phyloP scores from a whole-genome alignment of 2,329 filamentous ascomycete species.

The Aureobasidium pullulans region DNA sequence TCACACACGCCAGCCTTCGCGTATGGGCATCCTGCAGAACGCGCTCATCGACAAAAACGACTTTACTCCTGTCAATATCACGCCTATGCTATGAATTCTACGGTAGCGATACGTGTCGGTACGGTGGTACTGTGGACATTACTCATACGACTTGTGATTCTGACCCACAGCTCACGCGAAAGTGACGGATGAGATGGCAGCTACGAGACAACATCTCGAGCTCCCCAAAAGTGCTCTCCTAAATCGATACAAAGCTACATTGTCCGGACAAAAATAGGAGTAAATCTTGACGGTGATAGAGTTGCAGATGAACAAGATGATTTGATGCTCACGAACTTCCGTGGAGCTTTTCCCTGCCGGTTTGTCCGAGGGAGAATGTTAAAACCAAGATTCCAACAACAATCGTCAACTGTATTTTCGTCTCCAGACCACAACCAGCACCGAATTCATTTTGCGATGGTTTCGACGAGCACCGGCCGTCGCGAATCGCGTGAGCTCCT shows the following conservation, averaged over 20 bases:
- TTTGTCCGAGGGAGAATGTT: background rate
- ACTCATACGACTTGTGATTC: background rate
- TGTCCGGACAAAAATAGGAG: background rate
- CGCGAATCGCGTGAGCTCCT: background rate
- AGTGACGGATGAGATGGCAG: background rate
- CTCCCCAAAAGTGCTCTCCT: too few species aligned
- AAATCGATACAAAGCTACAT: background rate
- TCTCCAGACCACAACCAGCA: background rate
- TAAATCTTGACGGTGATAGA: background rate
- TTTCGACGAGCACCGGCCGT: background rate
- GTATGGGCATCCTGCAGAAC: background rate
- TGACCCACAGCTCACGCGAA: background rate
- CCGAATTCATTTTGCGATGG: background rate
- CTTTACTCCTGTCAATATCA: background rate
- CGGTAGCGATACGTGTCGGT: background rate
- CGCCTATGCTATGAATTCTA: background rate
- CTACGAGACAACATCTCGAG: background rate
- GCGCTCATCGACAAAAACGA: background rate
- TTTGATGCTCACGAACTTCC: background rate
- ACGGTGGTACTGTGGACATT: background rate
- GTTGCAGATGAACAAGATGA: background rate
- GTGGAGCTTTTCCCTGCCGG: background rate
- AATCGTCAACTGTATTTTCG: too few species aligned
- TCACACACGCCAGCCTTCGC: background rate
- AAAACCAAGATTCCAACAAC: background rate